Evolutionary conservation across 768 basidiomycete species (phyloP).

Genomic region (Macrolepiota albuminosa): DNA sequence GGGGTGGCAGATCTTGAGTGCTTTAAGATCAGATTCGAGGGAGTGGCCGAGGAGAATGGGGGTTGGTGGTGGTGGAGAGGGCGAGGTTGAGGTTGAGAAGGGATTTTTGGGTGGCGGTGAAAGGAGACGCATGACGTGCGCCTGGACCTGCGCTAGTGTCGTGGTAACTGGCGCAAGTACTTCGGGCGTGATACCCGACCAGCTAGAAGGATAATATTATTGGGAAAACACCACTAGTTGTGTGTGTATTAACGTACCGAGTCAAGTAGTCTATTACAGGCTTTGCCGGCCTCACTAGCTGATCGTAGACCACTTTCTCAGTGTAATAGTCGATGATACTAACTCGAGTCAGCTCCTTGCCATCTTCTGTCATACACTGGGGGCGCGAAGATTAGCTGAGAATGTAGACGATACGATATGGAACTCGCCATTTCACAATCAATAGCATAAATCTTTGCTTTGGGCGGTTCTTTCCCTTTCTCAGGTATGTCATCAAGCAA

Average conservation of each 20-base stretch:
- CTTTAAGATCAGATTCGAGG: constrained; percentile 89
- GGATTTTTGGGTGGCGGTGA: constrained; percentile 44
- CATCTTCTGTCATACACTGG: constrained; percentile 86
- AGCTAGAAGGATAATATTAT: constrained; percentile 38
- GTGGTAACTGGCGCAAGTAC: constrained; percentile 67
- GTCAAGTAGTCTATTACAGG: constrained; percentile 93
- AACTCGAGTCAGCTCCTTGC: constrained; percentile 83
- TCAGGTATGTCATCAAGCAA: constrained; percentile 23
- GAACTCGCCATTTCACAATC: constrained; percentile 93
- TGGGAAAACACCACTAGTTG: background rate
- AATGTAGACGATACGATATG: background rate
- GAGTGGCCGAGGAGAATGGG: constrained; percentile 93
- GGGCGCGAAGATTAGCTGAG: background rate
- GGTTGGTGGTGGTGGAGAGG: constrained; percentile 37
- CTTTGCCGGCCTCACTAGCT: constrained; percentile 82
- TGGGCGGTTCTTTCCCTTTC: constrained; percentile 21
- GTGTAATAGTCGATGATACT: constrained; percentile 77
- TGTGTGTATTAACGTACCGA: constrained; percentile 38
- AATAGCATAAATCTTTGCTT: constrained; percentile 67
- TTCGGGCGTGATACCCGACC: constrained; percentile 89
- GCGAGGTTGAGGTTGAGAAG: constrained; percentile 31
- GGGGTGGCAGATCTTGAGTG: constrained; percentile 83
- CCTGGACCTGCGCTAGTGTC: constrained; percentile 75
- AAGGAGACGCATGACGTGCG: constrained; percentile 58
- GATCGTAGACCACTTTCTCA: constrained; percentile 76